phyloP scores from a whole-genome alignment of 768 basidiomycete genomes.

The Auricularia cornea region DNA sequence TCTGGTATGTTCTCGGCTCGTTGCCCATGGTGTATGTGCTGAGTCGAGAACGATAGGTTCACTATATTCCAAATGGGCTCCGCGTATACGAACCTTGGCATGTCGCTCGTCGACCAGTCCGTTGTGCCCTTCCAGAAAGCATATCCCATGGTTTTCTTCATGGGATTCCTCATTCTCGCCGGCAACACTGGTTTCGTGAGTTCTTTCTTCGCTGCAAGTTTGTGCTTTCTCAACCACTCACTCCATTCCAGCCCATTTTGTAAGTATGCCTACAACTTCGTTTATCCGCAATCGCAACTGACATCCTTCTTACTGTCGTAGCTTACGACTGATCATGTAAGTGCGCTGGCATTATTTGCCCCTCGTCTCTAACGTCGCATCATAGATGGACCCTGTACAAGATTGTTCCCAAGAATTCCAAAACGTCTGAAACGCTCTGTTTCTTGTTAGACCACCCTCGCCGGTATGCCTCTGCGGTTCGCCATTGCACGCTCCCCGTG shows the following conservation, averaged over 20 bases:
- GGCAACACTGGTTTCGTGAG: constrained; percentile 92
- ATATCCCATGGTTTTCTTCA: constrained; percentile 66
- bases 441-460: constrained; percentile 95
- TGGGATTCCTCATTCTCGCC: constrained; percentile 72
- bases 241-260: constrained; percentile 71
- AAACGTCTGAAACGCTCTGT: constrained; percentile 67
- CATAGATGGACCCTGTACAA: constrained; percentile 68
- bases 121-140: constrained; percentile 89
- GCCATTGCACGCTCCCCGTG: constrained; percentile 12
- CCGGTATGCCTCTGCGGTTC: constrained; percentile 28
- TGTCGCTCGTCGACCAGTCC: constrained; percentile 78
- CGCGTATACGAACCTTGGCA: constrained; percentile 82
- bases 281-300: neutral
- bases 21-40: neutral
- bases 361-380: constrained; percentile 2
- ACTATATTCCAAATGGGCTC: constrained; percentile 79
- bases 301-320: constrained; percentile 21
- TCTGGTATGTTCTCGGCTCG: constrained; percentile 53
- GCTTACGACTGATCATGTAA: constrained; percentile 77
- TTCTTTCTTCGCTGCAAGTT: constrained; percentile 16
- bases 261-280: constrained; percentile 31
- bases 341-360: constrained; percentile 19
- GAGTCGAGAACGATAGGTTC: constrained; percentile 51
- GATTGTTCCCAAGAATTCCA: constrained; percentile 47
- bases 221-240: constrained; percentile 7